Percentiles rank a stretch among this genome's conserved stretches.
Evolutionary conservation across 2,329 filamentous ascomycete genomes (phyloP).

Genomic region (Knufia fluminis): DNA sequence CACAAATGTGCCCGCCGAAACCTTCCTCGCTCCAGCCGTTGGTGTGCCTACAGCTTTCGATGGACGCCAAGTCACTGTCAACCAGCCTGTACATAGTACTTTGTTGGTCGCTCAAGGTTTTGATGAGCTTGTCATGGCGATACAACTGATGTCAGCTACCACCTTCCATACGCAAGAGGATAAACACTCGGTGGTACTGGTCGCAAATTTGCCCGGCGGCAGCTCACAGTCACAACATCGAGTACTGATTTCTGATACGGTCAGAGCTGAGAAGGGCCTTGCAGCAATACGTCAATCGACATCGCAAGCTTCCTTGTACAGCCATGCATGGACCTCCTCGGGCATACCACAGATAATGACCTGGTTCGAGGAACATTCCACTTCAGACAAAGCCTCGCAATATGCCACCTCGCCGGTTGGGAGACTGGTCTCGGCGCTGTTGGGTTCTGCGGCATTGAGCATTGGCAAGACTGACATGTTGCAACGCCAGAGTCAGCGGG

Average conservation of each 20-base stretch:
- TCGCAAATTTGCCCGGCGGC: conserved; percentile 47
- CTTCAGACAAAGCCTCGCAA: conserved; percentile 28
- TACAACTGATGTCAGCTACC: conserved; percentile 27
- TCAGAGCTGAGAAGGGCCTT: conserved; percentile 54
- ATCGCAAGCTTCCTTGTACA: conserved; percentile 60
- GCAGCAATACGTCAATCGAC: conserved; percentile 59
- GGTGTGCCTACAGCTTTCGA: conserved; percentile 58
- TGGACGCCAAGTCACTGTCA: conserved; percentile 56
- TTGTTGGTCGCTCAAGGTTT: conserved; percentile 67
- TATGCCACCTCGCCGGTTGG: conserved; percentile 57
- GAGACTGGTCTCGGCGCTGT: conserved; percentile 57
- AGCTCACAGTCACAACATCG: not conserved
- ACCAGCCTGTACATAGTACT: conserved; percentile 75
- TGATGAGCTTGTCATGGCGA: conserved; percentile 46
- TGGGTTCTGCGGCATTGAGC: conserved; percentile 36
- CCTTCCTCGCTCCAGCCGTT: conserved; percentile 65
- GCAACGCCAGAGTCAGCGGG: conserved; percentile 24
- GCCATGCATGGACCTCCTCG: conserved; percentile 64
- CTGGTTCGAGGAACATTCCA: conserved; percentile 46
- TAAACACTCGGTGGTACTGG: conserved; percentile 42
- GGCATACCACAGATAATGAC: conserved; percentile 55
- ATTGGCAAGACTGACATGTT: conserved; percentile 28
- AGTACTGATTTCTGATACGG: conserved; percentile 51
- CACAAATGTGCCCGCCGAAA: conserved; percentile 42
- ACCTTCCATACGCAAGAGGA: conserved; percentile 30